Evolutionary conservation across 345 rosid species (phyloP), one percentile per base, ranked within the genome.

Genomic region (Arabis alpina): DNA sequence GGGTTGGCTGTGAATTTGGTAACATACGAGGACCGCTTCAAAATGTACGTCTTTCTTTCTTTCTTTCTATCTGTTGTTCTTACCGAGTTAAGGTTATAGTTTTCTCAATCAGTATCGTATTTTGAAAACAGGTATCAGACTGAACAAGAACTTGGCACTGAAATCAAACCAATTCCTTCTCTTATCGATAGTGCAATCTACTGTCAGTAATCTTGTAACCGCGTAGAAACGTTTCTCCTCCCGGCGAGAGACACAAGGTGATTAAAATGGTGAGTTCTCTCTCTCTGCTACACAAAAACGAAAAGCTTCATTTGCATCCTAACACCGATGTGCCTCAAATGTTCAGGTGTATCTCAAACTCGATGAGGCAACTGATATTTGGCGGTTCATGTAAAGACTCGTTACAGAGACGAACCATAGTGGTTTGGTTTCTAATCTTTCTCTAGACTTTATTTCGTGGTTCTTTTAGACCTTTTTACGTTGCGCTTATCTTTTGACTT

Each of bases 1-100:
- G 99, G 99, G n/a, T 72, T 95, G 64, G 99, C 99, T 68, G 99
- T 95, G 84, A 95, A 95, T 84, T 81, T 95, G 86, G 91, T 95
- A 72, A 95, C 99, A 36, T 95, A 87, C 42, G 99, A 95, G 82
- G 99, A 95, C 78, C 98, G 99, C 67, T 95, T 92, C 81, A 95
- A 95, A 84, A 81, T 95, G 99, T 95, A 85, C 15, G 66, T 32
- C 15, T 27, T 34, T 36, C 34, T 23, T 42, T 66, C 42, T 49
- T 37, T 66, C 45, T 48, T 44, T 52, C 39, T 2, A 24, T 19
- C 32, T 28, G 4, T 4, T 47, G 44, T 10, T 68, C 4, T 54
- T 13, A 16, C 23, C 4, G 4, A 9, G 4, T 53, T 16, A 12
- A 34, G 10, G n/a, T 50, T 27, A 24, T 25, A 14, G 58, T 51